Base-by-base conservation (phyloP, 2,329 filamentous ascomycete species). In the Stachybotrys chlorohalonatus region DNA sequence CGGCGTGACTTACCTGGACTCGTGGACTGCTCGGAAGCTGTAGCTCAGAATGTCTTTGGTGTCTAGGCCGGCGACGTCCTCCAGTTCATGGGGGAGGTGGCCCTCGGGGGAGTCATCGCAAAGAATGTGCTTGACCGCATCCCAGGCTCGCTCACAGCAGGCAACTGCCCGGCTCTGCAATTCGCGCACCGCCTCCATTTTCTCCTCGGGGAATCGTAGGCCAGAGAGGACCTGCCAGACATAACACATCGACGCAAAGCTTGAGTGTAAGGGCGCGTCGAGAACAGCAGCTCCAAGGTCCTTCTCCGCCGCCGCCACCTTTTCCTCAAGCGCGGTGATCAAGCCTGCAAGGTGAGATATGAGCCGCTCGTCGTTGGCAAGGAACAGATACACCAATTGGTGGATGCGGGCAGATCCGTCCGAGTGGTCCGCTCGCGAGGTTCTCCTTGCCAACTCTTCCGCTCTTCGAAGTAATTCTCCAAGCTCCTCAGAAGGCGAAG, bases 71-170 rank as follows among this genome's bases (percentile, higher is more conserved):
- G 86, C 80, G 15, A 82, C 73, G 39, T 87, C 85, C 53, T 88
- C 83, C n/a, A 90, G 69, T 31, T 93, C 89, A 52, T 92, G 84
- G 0, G 86, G 87, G 4, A 90, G 75, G 67, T 94, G 86, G 0
- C 93, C 93, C 71, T 99, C 94, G 0, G 95, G 94, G 1, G 94
- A 95, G 70, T 96, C 94, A 58, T 95, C 87, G 64, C 94, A 99
- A 1, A 99, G 79, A 5, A 95, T 83, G 53, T 85, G 80, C 61
- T 82, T 82, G 6, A 96, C 90, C 31, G 83, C 79, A 1, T 72
- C 64, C 94, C 94, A 99, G 7, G 95, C 82, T n/a, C 79, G 76
- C 51, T 78, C 72, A 55, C 90, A 87, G 56, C 80, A 77, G 1
- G 65, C 63, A 11, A 89, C 72, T 1, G 91, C 78, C 4, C 81